Percentiles rank a stretch among this genome's conserved stretches.
Evolutionary conservation across 1,284 basidiomycete species (phyloP).

Genomic region (Heimioporus retisporus): DNA sequence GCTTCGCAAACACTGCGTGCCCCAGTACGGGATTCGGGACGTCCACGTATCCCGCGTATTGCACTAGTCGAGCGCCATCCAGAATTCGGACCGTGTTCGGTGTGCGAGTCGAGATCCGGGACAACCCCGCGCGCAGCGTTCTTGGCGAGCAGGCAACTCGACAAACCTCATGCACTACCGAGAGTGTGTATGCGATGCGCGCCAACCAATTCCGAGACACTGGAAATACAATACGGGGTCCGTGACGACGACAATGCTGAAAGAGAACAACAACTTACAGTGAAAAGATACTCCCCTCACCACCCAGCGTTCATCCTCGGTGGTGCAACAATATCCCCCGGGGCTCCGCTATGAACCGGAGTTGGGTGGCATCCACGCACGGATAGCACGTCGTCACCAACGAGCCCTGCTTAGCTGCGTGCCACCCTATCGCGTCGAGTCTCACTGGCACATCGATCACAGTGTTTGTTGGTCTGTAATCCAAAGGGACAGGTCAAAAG

Average conservation of each 20-base stretch:
- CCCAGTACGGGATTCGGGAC: constrained; percentile 47
- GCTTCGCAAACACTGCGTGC: constrained; percentile 19
- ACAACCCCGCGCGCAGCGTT: constrained; percentile 27
- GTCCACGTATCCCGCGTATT: constrained; percentile 61
- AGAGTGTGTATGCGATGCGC: constrained; percentile 35
- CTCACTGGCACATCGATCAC: constrained; percentile 41
- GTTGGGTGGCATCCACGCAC: constrained; percentile 63
- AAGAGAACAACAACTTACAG: constrained; percentile 21
- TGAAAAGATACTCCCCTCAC: constrained; percentile 13
- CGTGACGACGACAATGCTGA: too few relatives aligned
- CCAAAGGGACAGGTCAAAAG: constrained; percentile 64
- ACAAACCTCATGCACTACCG: constrained; percentile 45
- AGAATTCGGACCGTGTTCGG: constrained; percentile 58
- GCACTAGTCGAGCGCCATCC: constrained; percentile 64
- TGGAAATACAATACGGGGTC: constrained; percentile 3
- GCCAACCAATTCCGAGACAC: constrained; percentile 38
- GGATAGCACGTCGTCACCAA: constrained; percentile 68
- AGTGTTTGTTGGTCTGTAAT: constrained; percentile 63
- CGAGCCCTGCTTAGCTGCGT: constrained; percentile 58
- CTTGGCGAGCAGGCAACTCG: constrained; percentile 15
- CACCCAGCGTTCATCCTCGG: constrained; percentile 22
- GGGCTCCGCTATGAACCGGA: constrained; percentile 62
- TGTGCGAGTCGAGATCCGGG: constrained; percentile 59
- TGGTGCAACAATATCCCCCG: constrained; percentile 54
- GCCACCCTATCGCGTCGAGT: constrained; percentile 38